Conservation (phyloP, 441 rosid species). For the Syzygium syzygioides region DNA sequence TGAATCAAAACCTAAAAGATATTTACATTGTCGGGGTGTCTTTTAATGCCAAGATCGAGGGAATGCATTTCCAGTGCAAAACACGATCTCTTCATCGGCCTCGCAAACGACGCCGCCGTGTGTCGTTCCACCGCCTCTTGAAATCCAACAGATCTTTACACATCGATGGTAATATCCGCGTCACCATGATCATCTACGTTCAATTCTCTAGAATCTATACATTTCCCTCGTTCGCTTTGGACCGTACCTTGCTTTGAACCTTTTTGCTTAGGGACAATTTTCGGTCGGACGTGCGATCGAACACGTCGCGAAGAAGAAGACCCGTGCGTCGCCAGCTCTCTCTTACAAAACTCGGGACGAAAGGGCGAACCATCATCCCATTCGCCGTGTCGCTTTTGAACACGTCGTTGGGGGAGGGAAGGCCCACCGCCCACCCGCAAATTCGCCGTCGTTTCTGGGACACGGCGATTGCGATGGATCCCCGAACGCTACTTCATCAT, state of each 20-base stretch:
- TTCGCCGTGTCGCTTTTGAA: background rate
- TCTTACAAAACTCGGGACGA: background rate
- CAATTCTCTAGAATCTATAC: background rate
- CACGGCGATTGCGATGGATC: background rate
- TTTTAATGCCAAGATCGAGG: background rate
- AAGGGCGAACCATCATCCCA: background rate
- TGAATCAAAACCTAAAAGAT: background rate
- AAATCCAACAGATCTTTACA: background rate
- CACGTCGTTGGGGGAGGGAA: background rate
- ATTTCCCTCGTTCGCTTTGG: background rate
- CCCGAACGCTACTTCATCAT: background rate
- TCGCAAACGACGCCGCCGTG: fast-evolving
- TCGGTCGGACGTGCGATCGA: background rate
- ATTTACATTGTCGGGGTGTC: background rate
- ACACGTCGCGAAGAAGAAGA: background rate
- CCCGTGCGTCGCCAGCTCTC: background rate
- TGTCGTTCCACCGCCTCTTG: background rate
- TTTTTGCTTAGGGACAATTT: background rate
- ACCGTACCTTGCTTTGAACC: background rate
- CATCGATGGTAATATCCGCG: fast-evolving
- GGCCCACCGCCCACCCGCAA: background rate
- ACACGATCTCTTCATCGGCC: background rate
- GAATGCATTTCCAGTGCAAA: background rate
- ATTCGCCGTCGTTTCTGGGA: background rate
- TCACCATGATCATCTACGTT: background rate